Percentiles rank a stretch among this genome's conserved stretches.
Conservation (phyloP, 345 rosid species). For the Sisymbrium irio region DNA sequence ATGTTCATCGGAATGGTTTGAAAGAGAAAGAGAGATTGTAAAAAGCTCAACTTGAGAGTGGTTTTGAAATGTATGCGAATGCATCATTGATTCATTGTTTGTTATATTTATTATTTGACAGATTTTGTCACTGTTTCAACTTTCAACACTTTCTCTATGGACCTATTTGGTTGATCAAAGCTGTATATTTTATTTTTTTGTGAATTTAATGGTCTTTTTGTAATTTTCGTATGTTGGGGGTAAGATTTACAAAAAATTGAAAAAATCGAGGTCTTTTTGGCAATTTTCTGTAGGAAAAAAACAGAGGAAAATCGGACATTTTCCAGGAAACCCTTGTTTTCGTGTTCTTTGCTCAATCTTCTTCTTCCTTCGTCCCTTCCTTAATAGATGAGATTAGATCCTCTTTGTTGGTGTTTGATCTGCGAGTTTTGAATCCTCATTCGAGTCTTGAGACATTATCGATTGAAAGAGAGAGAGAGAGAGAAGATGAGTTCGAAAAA, state of each 20-base stretch:
- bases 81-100: slow-evolving; percentile 26
- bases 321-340: slow-evolving; percentile 8
- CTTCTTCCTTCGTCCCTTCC: background rate
- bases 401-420: background rate
- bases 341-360: slow-evolving; percentile 1
- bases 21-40: background rate
- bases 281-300: background rate
- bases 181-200: background rate
- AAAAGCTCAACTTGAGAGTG: background rate
- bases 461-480: background rate
- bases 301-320: background rate
- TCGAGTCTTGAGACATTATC: background rate
- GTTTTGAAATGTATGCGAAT: slow-evolving; percentile 8
- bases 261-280: background rate
- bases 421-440: background rate
- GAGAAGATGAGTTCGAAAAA: slow-evolving; percentile 54
- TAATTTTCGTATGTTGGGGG: background rate
- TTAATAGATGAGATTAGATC: slow-evolving; percentile 10
- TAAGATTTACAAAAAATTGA: background rate
- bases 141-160: background rate
- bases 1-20: slow-evolving; percentile 10
- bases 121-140: background rate
- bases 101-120: background rate
- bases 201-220: background rate
- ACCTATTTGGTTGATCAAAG: no score